Evolutionary conservation across 306 rosid species (phyloP), one percentile per base, ranked within the genome.

Genomic region (Echinosophora koreensis): DNA sequence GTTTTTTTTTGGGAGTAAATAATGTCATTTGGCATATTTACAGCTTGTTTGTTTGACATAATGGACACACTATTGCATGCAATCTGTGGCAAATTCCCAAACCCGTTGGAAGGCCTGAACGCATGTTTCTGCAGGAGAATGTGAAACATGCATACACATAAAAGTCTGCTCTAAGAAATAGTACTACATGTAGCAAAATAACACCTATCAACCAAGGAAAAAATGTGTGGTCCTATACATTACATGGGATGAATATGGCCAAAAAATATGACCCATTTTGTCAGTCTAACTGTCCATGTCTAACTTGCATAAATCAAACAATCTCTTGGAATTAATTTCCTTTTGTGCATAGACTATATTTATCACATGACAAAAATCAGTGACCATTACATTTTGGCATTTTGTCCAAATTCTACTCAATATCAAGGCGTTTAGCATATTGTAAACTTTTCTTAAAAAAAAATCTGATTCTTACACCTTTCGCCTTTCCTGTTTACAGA

Each of bases 401-500:
- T 3, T 30, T 49, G 51, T 46, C 51, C 4, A 2, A 3, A 46
- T 46, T 46, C 15, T 12, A 10, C 1, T 4, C n/a, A 46, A 0
- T 46, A 11, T 46, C n/a, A 46, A 46, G n/a, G 51, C 51, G 3
- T 47, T 30, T 28, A n/a, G 47, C 44, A 38, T 54, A 17, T 70
- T 3, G 10, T 15, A 11, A 16, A 34, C 5, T 17, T 52, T 34
- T 17, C 22, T 11, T 11, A 70, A 14, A 12, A 47, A 12, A 46
- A 17, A 60, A 5, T 14, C 10, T 15, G 16, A 72, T 32, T 75
- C 80, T 66, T 71, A 52, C 80, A 51, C 46, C 39, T 65, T 56
- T 50, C 3, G 41, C 11, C 58, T 79, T 71, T 84, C 37, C 61
- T 69, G 34, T 55, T 51, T 39, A 42, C 76, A 91, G 91, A 15